phyloP scores from a whole-genome alignment of 441 rosid species.

The Geranium incanum region DNA sequence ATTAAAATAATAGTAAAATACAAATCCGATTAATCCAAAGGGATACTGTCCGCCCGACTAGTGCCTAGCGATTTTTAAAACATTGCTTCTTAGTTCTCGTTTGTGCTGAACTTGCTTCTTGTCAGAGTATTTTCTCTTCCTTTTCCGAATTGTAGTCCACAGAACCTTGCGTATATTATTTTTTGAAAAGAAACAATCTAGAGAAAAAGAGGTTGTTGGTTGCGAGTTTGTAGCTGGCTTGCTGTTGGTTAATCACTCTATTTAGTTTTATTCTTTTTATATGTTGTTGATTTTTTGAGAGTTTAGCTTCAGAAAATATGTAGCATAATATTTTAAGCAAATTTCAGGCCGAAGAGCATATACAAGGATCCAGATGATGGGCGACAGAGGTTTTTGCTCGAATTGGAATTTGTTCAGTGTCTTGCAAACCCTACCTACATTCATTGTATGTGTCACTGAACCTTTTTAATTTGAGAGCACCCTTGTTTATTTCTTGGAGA shows the following conservation, averaged over 20 bases:
- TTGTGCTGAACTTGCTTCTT: too few species aligned
- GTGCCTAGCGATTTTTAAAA: too few species aligned
- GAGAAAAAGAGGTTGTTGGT: not conserved
- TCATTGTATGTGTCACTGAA: slow-evolving; percentile 47
- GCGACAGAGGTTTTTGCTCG: slow-evolving; percentile 73
- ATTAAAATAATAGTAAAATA: too few species aligned
- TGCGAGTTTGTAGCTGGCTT: not conserved
- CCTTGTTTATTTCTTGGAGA: not conserved
- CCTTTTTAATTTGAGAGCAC: not conserved
- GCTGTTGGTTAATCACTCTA: not conserved
- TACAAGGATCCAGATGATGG: slow-evolving; percentile 94
- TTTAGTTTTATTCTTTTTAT: not conserved
- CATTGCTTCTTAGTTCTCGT: too few species aligned
- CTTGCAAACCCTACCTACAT: slow-evolving; percentile 96
- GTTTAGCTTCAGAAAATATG: not conserved
- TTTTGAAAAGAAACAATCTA: too few species aligned
- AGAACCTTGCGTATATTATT: too few species aligned
- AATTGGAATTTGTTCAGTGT: slow-evolving; percentile 88
- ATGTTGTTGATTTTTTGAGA: not conserved
- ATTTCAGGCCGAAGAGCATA: slow-evolving; percentile 51
- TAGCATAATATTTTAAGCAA: not conserved
- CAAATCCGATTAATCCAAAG: too few species aligned
- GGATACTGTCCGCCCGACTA: too few species aligned
- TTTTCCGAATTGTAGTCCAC: too few species aligned
- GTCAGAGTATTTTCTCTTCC: too few species aligned